Conservation (phyloP, 345 rosid species). For the Populus deltoides region DNA sequence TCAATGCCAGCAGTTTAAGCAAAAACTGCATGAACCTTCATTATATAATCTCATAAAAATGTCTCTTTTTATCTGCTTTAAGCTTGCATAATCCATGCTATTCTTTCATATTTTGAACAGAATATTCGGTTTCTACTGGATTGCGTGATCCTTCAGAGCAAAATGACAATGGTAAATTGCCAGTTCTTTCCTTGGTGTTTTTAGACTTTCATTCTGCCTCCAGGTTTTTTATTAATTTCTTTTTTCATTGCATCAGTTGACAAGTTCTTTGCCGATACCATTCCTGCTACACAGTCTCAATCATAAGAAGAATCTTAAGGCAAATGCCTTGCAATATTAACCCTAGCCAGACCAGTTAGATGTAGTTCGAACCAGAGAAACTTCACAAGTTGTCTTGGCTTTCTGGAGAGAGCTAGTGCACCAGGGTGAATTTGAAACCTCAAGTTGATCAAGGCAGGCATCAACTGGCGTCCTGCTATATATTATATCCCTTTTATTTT, state of each 20-base stretch:
- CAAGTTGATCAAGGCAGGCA: neutral
- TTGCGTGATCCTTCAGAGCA: neutral
- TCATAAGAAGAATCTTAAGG: neutral
- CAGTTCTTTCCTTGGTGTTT: neutral
- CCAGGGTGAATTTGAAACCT: neutral
- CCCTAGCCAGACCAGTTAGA: neutral
- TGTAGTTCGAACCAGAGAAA: neutral
- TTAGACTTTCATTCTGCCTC: neutral
- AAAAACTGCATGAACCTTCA: neutral
- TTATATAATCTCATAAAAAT: neutral
- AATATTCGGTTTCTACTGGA: neutral
- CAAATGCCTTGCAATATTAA: neutral
- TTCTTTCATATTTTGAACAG: neutral
- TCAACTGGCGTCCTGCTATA: neutral
- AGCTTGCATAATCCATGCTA: neutral
- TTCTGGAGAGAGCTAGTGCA: neutral
- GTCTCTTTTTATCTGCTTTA: neutral
- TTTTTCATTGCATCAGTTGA: conserved; percentile 2
- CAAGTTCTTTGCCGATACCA: neutral
- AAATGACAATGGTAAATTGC: neutral
- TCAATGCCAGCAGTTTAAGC: neutral
- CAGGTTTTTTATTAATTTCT: neutral
- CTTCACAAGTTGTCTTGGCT: neutral
- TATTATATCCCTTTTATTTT: neutral
- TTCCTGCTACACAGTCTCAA: neutral